Evolutionary conservation across 306 rosid genomes (phyloP).

Genomic region (Psophocarpus tetragonolobus): DNA sequence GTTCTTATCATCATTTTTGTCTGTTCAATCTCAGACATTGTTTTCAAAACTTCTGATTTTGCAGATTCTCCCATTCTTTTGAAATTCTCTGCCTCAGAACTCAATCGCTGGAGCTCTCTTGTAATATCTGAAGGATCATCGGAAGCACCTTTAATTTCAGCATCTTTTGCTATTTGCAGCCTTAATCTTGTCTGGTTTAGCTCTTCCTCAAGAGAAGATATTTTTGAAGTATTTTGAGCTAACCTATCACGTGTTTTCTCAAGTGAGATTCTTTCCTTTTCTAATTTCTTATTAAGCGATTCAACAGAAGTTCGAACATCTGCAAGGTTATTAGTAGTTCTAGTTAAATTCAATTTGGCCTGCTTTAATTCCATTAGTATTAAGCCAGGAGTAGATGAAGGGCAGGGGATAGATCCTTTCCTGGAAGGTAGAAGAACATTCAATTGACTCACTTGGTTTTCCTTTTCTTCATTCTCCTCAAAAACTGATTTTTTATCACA

Average conservation of each 20-base stretch:
- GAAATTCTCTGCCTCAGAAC: conserved; percentile 69
- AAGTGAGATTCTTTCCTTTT: conserved; percentile 72
- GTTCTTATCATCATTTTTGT: conserved; percentile 68
- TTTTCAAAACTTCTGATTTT: conserved; percentile 54
- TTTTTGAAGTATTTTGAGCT: conserved; percentile 56
- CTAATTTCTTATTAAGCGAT: conserved; percentile 62
- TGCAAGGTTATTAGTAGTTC: conserved; percentile 73
- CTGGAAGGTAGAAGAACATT: conserved; percentile 16
- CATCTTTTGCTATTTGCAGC: conserved; percentile 56
- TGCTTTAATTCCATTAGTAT: conserved; percentile 78
- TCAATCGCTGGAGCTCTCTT: conserved; percentile 64
- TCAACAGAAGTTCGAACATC: conserved; percentile 68
- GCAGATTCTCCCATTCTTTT: conserved; percentile 69
- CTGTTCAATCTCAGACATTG: conserved; percentile 72
- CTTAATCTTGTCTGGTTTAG: conserved; percentile 63
- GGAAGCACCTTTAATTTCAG: conserved; percentile 50
- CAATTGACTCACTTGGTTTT: conserved; percentile 1
- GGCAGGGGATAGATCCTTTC: conserved; percentile 28
- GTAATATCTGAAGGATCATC: conserved; percentile 56
- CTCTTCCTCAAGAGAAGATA: conserved; percentile 78
- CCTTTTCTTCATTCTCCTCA: conserved; percentile 31
- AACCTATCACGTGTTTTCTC: conserved; percentile 76
- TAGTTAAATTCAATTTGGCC: conserved; percentile 79
- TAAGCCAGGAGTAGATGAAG: conserved; percentile 32
- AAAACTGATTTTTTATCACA: conserved; percentile 2